A percentile compares a stretch with the other conserved stretches of the same genome.
These are phyloP conservation scores for Hibiscus mutabilis DNA, from an alignment of 345 rosid species.

Conservation along the genomic window DNA sequence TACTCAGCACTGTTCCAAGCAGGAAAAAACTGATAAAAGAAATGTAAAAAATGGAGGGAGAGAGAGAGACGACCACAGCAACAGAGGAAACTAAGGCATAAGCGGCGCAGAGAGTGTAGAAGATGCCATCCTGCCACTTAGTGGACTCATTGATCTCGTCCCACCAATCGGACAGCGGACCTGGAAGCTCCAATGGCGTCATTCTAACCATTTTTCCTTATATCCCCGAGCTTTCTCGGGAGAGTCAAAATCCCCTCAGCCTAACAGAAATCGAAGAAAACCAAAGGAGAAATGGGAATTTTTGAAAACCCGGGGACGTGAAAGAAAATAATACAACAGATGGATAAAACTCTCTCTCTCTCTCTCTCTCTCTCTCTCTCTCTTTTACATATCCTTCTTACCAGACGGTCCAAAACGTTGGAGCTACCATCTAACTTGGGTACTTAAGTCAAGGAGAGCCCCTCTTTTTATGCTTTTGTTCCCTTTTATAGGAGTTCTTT, in stretches of 20 bases:
- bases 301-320: neutral
- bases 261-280: neutral
- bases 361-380: no score
- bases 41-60: neutral
- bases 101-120: slow-evolving; percentile 79
- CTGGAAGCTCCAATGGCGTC: neutral
- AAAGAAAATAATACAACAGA: neutral
- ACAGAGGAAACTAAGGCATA: slow-evolving; percentile 76
- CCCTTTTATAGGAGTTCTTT: no score
- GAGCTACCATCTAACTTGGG: neutral
- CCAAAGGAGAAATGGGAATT: neutral
- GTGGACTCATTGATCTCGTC: slow-evolving; percentile 29
- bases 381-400: neutral
- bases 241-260: slow-evolving; percentile 8
- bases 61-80: slow-evolving; percentile 9
- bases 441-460: no score
- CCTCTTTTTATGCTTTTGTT: no score
- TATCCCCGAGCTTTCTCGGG: slow-evolving; percentile 14
- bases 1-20: neutral
- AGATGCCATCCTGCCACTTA: slow-evolving; percentile 92
- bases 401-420: neutral
- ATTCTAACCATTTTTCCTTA: slow-evolving; percentile 5
- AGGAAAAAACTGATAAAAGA: neutral
- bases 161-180: slow-evolving; percentile 9
- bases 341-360: no score